Evolutionary conservation across 176 grass and related monocot genomes (phyloP).

Genomic region (Carex cristatella): DNA sequence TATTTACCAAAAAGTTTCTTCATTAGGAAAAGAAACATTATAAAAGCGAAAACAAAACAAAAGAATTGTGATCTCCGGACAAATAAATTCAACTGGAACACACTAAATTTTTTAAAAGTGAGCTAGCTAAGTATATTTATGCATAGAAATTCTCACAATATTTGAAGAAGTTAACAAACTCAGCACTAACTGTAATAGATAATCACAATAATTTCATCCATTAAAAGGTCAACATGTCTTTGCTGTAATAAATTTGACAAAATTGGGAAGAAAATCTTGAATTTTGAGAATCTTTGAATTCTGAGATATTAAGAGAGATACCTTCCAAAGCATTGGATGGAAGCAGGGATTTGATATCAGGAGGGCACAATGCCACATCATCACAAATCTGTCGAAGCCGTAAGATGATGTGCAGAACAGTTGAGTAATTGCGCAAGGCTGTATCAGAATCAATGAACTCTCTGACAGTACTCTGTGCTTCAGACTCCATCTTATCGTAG

Average conservation of each 20-base stretch:
- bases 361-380: constrained; percentile 71
- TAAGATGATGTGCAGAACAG: constrained; percentile 79
- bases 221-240: background rate
- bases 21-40: background rate
- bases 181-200: background rate
- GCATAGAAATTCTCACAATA: background rate
- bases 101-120: background rate
- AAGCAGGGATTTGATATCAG: constrained; percentile 73
- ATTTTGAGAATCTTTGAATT: background rate
- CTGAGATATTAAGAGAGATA: constrained; percentile 22
- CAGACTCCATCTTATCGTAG: constrained; percentile 68
- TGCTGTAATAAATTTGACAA: background rate
- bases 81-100: background rate
- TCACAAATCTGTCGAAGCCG: constrained; percentile 86
- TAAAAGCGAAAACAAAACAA: background rate
- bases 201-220: background rate
- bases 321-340: constrained; percentile 54
- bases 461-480: constrained; percentile 69
- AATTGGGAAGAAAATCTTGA: background rate
- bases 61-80: background rate
- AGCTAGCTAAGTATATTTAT: background rate
- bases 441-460: constrained; percentile 65
- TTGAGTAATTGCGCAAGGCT: constrained; percentile 70
- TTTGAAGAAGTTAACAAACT: background rate
- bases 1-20: background rate